Evolutionary conservation across 2,329 filamentous ascomycete species (phyloP).

Genomic region (Nannizziopsis barbatae): DNA sequence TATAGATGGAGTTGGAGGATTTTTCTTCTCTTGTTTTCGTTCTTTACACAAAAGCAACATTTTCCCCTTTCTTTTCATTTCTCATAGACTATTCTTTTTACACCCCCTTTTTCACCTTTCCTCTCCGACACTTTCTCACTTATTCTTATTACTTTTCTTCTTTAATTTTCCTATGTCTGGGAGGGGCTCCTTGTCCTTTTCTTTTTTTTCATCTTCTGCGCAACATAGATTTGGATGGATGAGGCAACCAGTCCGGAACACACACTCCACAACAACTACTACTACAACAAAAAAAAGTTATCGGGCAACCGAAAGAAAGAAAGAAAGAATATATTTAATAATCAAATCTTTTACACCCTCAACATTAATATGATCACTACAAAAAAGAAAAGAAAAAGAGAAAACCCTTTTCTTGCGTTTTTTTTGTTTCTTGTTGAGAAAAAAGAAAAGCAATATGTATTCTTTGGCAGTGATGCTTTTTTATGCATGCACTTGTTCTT

Average conservation of each 20-base stretch:
- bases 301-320: too few species aligned
- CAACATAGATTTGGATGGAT: constrained; percentile 4
- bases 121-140: too few species aligned
- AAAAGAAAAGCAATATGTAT: not conserved
- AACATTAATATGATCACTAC: not conserved
- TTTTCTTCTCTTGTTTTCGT: not conserved
- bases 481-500: too few species aligned
- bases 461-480: too few species aligned
- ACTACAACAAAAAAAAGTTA: not conserved
- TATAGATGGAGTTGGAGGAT: constrained; percentile 5
- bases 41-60: constrained; percentile 4
- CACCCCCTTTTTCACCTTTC: not conserved
- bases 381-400: not conserved
- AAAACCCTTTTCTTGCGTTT: not conserved
- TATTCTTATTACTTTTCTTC: not conserved
- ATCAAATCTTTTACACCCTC: not conserved
- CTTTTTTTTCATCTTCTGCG: not conserved
- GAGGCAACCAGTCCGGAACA: not conserved
- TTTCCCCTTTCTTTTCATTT: not conserved
- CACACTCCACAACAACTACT: not conserved
- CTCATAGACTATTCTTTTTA: not conserved
- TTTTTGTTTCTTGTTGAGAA: not conserved
- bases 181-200: not conserved
- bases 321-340: not conserved
- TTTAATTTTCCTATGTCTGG: not conserved